Evolutionary conservation across 2,329 filamentous ascomycete species (phyloP).

Genomic region (Penicillium sp.): DNA sequence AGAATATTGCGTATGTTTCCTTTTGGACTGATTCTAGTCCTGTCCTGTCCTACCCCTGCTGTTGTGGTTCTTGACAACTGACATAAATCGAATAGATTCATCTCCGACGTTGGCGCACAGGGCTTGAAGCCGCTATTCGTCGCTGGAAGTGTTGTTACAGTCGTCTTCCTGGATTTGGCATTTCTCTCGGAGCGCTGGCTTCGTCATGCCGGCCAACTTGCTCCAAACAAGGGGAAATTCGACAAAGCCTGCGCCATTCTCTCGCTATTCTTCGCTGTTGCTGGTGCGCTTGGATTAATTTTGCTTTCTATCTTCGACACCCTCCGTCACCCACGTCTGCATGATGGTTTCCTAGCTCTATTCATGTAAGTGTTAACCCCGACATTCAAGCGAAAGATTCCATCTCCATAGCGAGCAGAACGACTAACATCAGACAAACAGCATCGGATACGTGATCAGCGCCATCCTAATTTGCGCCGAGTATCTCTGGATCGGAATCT

Average conservation of each 20-base stretch:
- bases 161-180: slow-evolving; percentile 77
- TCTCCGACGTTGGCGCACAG: slow-evolving; percentile 62
- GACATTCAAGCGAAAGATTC: too few species aligned
- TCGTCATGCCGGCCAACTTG: slow-evolving; percentile 77
- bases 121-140: slow-evolving; percentile 67
- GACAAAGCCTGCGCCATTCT: slow-evolving; percentile 45
- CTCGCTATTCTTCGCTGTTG: slow-evolving; percentile 65
- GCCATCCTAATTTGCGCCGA: slow-evolving; percentile 90
- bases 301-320: slow-evolving; percentile 87
- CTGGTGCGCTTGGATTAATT: slow-evolving; percentile 80
- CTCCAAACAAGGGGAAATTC: slow-evolving; percentile 64
- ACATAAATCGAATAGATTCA: slow-evolving; percentile 36
- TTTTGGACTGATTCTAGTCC: background rate
- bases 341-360: slow-evolving; percentile 76
- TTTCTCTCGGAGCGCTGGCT: slow-evolving; percentile 85
- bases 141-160: slow-evolving; percentile 64
- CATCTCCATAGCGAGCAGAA: too few species aligned
- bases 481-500: slow-evolving; percentile 81
- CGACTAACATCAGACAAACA: slow-evolving; percentile 20
- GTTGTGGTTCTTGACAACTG: too few species aligned
- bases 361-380: slow-evolving; percentile 78
- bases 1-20: slow-evolving; percentile 58
- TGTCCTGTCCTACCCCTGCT: too few species aligned
- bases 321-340: slow-evolving; percentile 65
- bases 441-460: slow-evolving; percentile 76